These are phyloP conservation scores for Martensiomyces pterosporus DNA, from an alignment of 192 early-diverging fungal genomes.

Conservation along the genomic window DNA sequence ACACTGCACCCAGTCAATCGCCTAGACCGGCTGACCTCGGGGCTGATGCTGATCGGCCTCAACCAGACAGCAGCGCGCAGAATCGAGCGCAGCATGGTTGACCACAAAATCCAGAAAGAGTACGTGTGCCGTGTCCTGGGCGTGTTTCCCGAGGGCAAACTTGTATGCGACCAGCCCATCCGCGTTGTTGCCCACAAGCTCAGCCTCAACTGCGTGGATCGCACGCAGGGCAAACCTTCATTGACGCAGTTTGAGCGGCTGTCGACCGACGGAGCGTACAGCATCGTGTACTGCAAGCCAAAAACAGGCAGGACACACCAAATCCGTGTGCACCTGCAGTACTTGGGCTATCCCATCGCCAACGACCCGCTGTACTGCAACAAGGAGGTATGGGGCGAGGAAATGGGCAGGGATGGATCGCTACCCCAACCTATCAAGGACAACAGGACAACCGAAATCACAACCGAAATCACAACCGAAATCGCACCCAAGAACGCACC, in stretches of 20 bases:
- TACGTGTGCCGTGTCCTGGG: constrained; percentile 88
- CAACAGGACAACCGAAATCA: no score
- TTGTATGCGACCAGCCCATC: constrained; percentile 78
- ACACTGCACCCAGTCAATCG: constrained; percentile 73
- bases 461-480: no score
- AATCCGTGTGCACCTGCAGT: constrained; percentile 94
- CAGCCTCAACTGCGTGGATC: constrained; percentile 80
- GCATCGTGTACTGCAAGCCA: constrained; percentile 77
- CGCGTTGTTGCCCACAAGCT: constrained; percentile 80
- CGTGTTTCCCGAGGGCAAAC: constrained; percentile 65
- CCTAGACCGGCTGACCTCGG: constrained; percentile 91
- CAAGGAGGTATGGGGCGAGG: constrained; percentile 63
- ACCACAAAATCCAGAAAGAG: constrained; percentile 73
- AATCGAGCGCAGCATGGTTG: constrained; percentile 62
- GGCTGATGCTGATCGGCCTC: constrained; percentile 76
- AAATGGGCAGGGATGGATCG: constrained; percentile 53
- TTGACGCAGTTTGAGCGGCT: constrained; percentile 71
- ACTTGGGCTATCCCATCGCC: constrained; percentile 86
- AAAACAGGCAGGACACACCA: constrained; percentile 94
- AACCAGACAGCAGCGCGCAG: constrained; percentile 55
- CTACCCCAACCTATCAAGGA: constrained; percentile 9
- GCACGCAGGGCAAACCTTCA: constrained; percentile 73
- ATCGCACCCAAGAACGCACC: no score
- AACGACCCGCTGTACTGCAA: constrained; percentile 93
- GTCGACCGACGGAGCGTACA: constrained; percentile 60